Evolutionary conservation across 2,329 filamentous ascomycete species (phyloP).

Genomic region (Cytospora piceicola): DNA sequence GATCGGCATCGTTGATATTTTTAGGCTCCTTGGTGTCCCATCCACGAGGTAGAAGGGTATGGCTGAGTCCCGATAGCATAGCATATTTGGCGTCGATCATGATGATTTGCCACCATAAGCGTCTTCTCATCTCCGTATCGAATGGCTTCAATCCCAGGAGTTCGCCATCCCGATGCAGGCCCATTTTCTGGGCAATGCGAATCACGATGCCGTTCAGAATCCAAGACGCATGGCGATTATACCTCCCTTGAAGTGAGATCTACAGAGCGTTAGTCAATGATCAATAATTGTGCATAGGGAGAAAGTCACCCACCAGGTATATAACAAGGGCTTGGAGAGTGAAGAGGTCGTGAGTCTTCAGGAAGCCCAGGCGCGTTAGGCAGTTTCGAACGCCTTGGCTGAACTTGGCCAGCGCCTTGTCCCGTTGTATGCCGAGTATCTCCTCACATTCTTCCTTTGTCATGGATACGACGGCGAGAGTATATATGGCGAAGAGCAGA

Average conservation of each 20-base stretch:
- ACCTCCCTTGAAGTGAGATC: constrained; percentile 60
- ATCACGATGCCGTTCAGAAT: constrained; percentile 64
- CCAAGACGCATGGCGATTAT: constrained; percentile 63
- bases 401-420: constrained; percentile 55
- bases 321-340: constrained; percentile 63
- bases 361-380: constrained; percentile 58
- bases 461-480: constrained; percentile 61
- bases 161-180: constrained; percentile 66
- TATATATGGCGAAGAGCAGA: constrained; percentile 68
- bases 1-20: constrained; percentile 63
- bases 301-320: constrained; percentile 51
- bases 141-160: constrained; percentile 61
- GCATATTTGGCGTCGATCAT: constrained; percentile 62
- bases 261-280: constrained; percentile 37
- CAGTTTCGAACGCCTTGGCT: constrained; percentile 55
- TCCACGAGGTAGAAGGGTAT: constrained; percentile 53
- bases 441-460: constrained; percentile 57
- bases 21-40: constrained; percentile 61
- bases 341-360: constrained; percentile 61
- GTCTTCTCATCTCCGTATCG: constrained; percentile 68
- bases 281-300: background rate
- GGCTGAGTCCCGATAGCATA: constrained; percentile 60
- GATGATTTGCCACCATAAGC: constrained; percentile 69
- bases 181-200: constrained; percentile 69
- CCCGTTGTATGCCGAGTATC: constrained; percentile 54